Evolutionary conservation across 768 basidiomycete genomes (phyloP).

Genomic region (Saitozyma podzolica): DNA sequence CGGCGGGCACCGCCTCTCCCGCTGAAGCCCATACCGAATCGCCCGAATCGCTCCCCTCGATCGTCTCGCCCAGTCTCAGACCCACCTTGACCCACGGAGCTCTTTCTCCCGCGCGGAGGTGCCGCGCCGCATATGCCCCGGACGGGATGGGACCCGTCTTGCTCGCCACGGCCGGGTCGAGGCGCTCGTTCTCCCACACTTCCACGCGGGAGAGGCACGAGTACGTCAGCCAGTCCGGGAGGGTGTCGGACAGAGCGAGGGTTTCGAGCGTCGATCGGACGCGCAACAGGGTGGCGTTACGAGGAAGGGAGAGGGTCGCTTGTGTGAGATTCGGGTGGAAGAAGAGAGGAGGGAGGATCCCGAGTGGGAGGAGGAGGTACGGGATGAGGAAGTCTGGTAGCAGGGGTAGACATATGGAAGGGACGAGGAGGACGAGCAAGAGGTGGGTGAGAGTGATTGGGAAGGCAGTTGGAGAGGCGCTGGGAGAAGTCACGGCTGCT

Average conservation of each 20-base stretch:
- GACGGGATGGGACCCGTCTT: constrained; percentile 8
- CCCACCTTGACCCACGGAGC: constrained; percentile 42
- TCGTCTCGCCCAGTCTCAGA: not conserved
- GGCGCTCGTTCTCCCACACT: constrained; percentile 51
- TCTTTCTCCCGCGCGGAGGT: constrained; percentile 37
- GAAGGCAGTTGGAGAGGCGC: constrained; percentile 27
- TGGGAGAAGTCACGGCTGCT: constrained; percentile 12
- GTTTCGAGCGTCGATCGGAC: constrained; percentile 24
- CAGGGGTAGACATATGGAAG: constrained; percentile 45
- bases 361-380: constrained; percentile 46
- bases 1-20: constrained; percentile 9
- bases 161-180: constrained; percentile 37
- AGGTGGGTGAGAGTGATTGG: constrained; percentile 47
- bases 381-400: constrained; percentile 34
- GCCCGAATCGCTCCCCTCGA: constrained; percentile 3
- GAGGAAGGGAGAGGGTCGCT: constrained; percentile 16
- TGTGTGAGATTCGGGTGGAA: constrained; percentile 49
- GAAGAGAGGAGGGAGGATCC: constrained; percentile 37
- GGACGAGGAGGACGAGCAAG: constrained; percentile 41
- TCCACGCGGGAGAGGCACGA: constrained; percentile 36
- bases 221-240: constrained; percentile 40
- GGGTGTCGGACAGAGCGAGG: constrained; percentile 36
- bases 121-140: constrained; percentile 19
- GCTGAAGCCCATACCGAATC: constrained; percentile 2
- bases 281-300: constrained; percentile 15